phyloP scores from a whole-genome alignment of 2,329 filamentous ascomycete genomes.

The Talaromyces atroroseus region DNA sequence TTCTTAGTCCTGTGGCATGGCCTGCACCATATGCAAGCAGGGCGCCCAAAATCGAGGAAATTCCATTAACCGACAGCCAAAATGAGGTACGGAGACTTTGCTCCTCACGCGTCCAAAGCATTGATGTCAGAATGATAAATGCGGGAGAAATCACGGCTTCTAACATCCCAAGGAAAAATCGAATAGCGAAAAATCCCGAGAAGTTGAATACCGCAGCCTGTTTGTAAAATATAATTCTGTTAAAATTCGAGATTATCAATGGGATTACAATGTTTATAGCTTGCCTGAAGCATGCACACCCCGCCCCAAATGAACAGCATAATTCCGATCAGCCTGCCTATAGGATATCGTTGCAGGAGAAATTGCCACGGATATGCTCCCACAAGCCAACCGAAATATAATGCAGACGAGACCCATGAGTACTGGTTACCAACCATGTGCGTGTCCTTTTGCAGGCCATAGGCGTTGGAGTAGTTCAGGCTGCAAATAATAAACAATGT shows the following conservation, averaged over 20 bases:
- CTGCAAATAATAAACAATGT: slow-evolving; percentile 1
- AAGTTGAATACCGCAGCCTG: slow-evolving; percentile 28
- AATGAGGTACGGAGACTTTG: slow-evolving; percentile 31
- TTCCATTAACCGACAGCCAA: slow-evolving; percentile 34
- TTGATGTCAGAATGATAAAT: slow-evolving; percentile 33
- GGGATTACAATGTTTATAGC: neutral
- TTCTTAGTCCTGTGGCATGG: slow-evolving; percentile 23
- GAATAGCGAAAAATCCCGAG: slow-evolving; percentile 40
- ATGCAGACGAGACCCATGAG: slow-evolving; percentile 42
- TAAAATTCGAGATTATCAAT: neutral
- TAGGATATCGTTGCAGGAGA: slow-evolving; percentile 38
- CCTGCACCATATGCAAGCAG: slow-evolving; percentile 32
- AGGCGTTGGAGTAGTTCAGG: slow-evolving; percentile 39
- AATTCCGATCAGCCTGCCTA: slow-evolving; percentile 38
- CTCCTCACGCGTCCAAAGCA: slow-evolving; percentile 35
- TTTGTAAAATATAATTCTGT: neutral
- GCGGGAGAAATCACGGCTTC: slow-evolving; percentile 24
- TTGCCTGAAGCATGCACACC: slow-evolving; percentile 35
- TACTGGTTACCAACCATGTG: slow-evolving; percentile 39
- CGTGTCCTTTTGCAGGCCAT: slow-evolving; percentile 39
- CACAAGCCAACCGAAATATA: slow-evolving; percentile 42
- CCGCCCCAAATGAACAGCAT: slow-evolving; percentile 41
- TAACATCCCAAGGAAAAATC: slow-evolving; percentile 43
- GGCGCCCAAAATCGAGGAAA: slow-evolving; percentile 34
- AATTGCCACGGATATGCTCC: slow-evolving; percentile 39